Conservation (phyloP, 208 protist genomes). For the Crithidia acanthocephali region DNA sequence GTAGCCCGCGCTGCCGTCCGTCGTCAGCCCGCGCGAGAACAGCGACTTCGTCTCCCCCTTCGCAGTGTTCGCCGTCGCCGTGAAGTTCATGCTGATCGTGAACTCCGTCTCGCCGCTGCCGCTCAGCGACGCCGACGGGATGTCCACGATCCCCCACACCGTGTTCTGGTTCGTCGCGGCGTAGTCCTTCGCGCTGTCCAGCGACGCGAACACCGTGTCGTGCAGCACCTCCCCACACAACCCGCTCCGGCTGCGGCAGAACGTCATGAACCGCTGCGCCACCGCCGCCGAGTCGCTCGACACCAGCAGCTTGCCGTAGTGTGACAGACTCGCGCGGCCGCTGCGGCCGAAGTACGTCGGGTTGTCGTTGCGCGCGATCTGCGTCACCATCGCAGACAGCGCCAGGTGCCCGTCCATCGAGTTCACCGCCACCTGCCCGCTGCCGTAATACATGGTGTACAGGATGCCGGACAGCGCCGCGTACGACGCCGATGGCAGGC, state of each 20-base stretch:
- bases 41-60: conserved; percentile 33
- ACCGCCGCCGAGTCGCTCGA: conserved; percentile 41
- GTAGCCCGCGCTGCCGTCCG: conserved; percentile 43
- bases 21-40: conserved; percentile 43
- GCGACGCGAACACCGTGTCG: conserved; percentile 38
- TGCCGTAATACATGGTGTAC: conserved; percentile 49
- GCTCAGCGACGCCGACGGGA: conserved; percentile 33
- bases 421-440: conserved; percentile 35
- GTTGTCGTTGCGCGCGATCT: conserved; percentile 33
- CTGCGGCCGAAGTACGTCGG: conserved; percentile 63
- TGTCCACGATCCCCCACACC: conserved; percentile 79
- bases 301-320: conserved; percentile 77
- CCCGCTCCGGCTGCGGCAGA: conserved; percentile 43
- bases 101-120: conserved; percentile 36
- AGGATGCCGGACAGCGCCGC: conserved; percentile 29
- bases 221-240: conserved; percentile 65
- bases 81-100: conserved; percentile 92
- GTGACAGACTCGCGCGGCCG: conserved; percentile 45
- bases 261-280: conserved; percentile 52
- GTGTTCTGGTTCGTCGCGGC: conserved; percentile 46
- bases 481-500: conserved; percentile 18
- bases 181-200: conserved; percentile 59
- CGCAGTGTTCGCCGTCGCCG: conserved; percentile 72
- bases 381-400: conserved; percentile 51
- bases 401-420: conserved; percentile 64